These are phyloP conservation scores for Persicaria maculosa DNA, from an alignment of 148 eudicot genomes.

Conservation along the genomic window DNA sequence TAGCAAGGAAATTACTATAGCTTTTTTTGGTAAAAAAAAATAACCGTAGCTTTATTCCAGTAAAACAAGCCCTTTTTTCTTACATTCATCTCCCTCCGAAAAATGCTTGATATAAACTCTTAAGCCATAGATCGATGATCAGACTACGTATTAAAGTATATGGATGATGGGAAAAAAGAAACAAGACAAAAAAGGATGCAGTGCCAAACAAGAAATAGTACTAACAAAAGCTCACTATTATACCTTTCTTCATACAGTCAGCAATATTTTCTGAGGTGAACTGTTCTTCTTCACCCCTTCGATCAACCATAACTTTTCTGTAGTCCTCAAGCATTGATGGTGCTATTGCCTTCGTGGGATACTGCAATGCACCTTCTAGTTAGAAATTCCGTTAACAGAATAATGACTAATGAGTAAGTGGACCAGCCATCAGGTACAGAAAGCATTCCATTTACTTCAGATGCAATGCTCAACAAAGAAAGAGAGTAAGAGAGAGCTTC, in stretches of 20 bases:
- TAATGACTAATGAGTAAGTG: background rate
- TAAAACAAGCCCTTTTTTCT: background rate
- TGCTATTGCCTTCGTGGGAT: slow-evolving; percentile 91
- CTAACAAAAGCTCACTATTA: slow-evolving; percentile 9
- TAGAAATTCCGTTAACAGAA: background rate
- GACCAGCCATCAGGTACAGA: background rate
- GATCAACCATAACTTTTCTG: slow-evolving; percentile 80
- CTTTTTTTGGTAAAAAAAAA: background rate
- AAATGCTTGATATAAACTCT: slow-evolving; percentile 4
- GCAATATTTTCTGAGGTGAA: slow-evolving; percentile 61
- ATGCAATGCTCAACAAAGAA: background rate
- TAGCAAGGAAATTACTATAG: background rate
- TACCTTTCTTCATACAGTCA: slow-evolving; percentile 86
- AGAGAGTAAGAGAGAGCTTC: background rate
- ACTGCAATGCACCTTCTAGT: slow-evolving; percentile 29
- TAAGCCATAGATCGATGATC: background rate
- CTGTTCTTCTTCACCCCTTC: slow-evolving; percentile 81
- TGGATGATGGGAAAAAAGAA: background rate
- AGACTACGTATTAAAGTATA: background rate
- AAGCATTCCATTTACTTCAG: background rate
- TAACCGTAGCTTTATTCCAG: background rate
- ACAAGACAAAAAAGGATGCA: background rate
- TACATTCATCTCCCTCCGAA: background rate
- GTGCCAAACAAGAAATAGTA: background rate
- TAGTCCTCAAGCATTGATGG: slow-evolving; percentile 90